These are phyloP conservation scores for Heritiera fomes DNA, from an alignment of 345 rosid species.

Conservation along the genomic window DNA sequence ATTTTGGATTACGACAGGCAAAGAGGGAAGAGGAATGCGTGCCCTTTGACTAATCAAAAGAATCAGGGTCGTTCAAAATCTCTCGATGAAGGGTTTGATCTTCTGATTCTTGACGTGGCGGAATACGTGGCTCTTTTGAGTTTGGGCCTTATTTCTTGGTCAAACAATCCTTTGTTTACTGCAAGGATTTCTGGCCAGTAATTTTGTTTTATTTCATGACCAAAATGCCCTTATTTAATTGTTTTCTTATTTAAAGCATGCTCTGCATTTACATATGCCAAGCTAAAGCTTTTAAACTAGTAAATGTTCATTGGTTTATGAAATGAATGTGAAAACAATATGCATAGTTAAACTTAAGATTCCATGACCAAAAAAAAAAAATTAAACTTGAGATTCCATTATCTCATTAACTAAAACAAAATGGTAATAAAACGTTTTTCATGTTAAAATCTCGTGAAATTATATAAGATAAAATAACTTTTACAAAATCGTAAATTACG, in stretches of 20 bases:
- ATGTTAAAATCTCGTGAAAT: too few species aligned
- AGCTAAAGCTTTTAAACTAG: neutral
- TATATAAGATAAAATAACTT: neutral
- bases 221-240: neutral
- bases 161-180: constrained; percentile 8
- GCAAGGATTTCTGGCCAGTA: neutral
- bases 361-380: neutral
- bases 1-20: constrained; percentile 23
- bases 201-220: constrained; percentile 2
- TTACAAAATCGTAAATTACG: neutral
- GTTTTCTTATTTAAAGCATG: neutral
- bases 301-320: neutral
- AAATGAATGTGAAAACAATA: neutral
- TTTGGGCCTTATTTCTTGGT: constrained; percentile 32
- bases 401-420: too few species aligned
- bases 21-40: constrained; percentile 28
- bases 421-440: too few species aligned
- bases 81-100: neutral
- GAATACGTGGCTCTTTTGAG: neutral
- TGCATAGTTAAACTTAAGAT: neutral
- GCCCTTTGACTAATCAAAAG: constrained; percentile 36
- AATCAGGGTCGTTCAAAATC: constrained; percentile 36
- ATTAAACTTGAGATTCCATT: neutral
- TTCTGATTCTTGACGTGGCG: constrained; percentile 34
- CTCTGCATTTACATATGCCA: neutral